Percentiles rank a stretch among this genome's conserved stretches.
Evolutionary conservation across 495 filamentous ascomycete species (phyloP).

Genomic region (Physcia stellaris): DNA sequence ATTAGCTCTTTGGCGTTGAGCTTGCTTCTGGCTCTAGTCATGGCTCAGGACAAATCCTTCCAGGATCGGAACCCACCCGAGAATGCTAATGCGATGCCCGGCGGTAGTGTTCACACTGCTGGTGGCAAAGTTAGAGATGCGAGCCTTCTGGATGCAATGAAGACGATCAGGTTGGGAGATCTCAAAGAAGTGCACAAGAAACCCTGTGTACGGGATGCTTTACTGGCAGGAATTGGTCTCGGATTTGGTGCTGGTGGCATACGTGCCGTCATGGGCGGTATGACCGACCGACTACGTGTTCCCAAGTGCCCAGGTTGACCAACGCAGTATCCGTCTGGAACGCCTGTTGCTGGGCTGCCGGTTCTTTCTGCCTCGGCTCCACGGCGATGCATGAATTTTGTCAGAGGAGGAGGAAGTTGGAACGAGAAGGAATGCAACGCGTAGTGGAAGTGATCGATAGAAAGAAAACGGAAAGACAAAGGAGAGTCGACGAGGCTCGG

Average conservation of each 20-base stretch:
- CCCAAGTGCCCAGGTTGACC: conserved; percentile 3
- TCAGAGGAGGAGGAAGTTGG: conserved; percentile 51
- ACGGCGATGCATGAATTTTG: conserved; percentile 68
- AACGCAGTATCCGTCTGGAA: conserved; percentile 31
- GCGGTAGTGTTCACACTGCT: conserved; percentile 30
- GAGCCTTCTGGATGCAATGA: conserved; percentile 48
- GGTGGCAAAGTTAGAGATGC: conserved; percentile 31
- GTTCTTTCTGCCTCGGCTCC: conserved; percentile 50
- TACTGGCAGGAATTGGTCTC: conserved; percentile 67
- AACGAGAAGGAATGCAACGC: conserved; percentile 64
- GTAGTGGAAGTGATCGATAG: conserved; percentile 68
- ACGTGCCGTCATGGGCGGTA: conserved; percentile 64
- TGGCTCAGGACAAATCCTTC: too few species aligned
- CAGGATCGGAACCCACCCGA: conserved; percentile 6
- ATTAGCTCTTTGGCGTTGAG: too few species aligned
- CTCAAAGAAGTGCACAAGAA: conserved; percentile 60
- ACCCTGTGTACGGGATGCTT: conserved; percentile 71
- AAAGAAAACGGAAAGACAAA: conserved; percentile 52
- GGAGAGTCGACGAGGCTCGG: conserved; percentile 34
- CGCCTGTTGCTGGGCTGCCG: conserved; percentile 75
- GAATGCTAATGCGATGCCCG: conserved; percentile 34
- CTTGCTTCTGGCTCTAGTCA: too few species aligned
- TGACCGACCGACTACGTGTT: conserved; percentile 7
- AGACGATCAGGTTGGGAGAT: conserved; percentile 52
- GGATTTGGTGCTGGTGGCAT: conserved; percentile 63